These are phyloP conservation scores for Epichloe typhina DNA, from an alignment of 2,329 filamentous ascomycete species.

Conservation along the genomic window DNA sequence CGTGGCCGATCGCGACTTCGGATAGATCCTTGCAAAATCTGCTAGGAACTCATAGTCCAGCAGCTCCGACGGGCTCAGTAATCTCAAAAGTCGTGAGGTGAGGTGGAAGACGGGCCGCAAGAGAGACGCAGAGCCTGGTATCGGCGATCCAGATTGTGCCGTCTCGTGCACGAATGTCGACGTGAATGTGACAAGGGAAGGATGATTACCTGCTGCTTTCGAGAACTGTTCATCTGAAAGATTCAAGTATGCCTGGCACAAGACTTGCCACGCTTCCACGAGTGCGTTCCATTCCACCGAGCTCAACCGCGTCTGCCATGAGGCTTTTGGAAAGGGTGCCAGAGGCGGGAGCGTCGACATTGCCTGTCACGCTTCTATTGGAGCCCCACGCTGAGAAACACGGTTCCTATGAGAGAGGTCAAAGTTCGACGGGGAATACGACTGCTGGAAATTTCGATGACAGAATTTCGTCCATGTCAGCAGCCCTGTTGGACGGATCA, in stretches of 20 bases:
- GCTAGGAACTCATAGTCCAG: slow-evolving; percentile 55
- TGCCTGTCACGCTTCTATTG: slow-evolving; percentile 16
- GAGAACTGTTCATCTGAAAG: slow-evolving; percentile 43
- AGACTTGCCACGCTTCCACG: slow-evolving; percentile 60
- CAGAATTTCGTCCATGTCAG: not conserved
- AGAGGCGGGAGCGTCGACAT: slow-evolving; percentile 41
- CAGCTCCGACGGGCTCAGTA: slow-evolving; percentile 31
- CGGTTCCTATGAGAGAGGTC: not conserved
- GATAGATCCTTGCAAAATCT: slow-evolving; percentile 54
- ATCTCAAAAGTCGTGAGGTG: slow-evolving; percentile 39
- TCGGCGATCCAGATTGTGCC: slow-evolving; percentile 18
- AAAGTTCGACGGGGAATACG: not conserved
- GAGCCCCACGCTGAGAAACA: too few relatives aligned
- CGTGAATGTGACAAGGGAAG: slow-evolving; percentile 30
- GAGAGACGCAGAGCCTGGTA: slow-evolving; percentile 27
- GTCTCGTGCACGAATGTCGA: slow-evolving; percentile 48
- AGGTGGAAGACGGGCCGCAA: slow-evolving; percentile 54
- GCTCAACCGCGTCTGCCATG: slow-evolving; percentile 52
- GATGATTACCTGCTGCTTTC: slow-evolving; percentile 35
- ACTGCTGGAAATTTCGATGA: not conserved
- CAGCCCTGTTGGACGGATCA: not conserved
- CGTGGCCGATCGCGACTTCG: slow-evolving; percentile 44
- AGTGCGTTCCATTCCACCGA: slow-evolving; percentile 65
- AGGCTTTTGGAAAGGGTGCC: slow-evolving; percentile 60
- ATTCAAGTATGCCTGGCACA: slow-evolving; percentile 52